phyloP scores from a whole-genome alignment of 75 land plant genomes.

The Pinus albicaulis region DNA sequence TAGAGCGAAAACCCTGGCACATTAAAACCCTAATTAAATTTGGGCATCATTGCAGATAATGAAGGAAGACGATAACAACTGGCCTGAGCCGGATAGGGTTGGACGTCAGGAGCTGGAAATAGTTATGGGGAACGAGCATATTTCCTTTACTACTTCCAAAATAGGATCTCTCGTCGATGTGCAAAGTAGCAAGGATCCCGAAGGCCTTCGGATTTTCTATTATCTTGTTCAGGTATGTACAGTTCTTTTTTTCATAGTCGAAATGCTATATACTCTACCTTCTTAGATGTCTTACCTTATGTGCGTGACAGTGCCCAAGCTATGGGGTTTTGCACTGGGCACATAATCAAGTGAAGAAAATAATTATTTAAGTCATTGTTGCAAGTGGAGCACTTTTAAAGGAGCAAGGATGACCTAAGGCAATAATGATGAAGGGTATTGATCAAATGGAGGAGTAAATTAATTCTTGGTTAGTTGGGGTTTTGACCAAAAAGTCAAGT shows the following conservation, averaged over 20 bases:
- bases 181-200: constrained; percentile 96
- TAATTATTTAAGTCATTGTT: too few relatives aligned
- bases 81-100: constrained; percentile 97
- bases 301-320: too few relatives aligned
- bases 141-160: constrained; percentile 95
- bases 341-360: too few relatives aligned
- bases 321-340: too few relatives aligned
- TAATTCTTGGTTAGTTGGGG: too few relatives aligned
- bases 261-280: too few relatives aligned
- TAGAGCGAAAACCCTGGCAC: background rate
- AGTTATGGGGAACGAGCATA: constrained; percentile 97
- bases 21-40: background rate
- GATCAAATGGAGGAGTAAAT: too few relatives aligned
- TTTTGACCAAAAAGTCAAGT: too few relatives aligned
- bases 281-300: too few relatives aligned
- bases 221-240: constrained; percentile 87
- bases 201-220: constrained; percentile 95
- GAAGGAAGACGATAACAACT: constrained; percentile 96
- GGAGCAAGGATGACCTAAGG: too few relatives aligned
- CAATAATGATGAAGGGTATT: too few relatives aligned
- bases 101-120: constrained; percentile 97
- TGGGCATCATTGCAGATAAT: constrained; percentile 54
- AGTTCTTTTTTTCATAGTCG: background rate
- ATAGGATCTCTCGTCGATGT: constrained; percentile 97
- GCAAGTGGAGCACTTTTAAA: too few relatives aligned